These are phyloP conservation scores for Alternaria dauci DNA, from an alignment of 2,329 filamentous ascomycete species.

Conservation along the genomic window DNA sequence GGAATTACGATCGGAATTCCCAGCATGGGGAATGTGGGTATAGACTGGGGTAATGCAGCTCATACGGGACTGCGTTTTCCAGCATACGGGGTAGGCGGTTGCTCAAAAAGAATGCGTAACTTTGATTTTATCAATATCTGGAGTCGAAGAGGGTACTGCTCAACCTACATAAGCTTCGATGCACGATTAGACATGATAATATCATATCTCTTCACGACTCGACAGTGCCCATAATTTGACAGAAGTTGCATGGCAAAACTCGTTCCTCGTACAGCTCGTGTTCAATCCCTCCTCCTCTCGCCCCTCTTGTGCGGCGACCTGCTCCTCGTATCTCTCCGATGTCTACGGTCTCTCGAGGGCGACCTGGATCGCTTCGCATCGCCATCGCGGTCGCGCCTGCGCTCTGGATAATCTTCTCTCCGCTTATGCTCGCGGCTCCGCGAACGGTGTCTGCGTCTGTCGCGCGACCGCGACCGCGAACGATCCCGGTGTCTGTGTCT, in stretches of 20 bases:
- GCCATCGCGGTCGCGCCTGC: slow-evolving; percentile 29
- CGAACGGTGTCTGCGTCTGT: slow-evolving; percentile 40
- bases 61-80: neutral
- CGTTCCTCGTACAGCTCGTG: no score
- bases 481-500: slow-evolving; percentile 40
- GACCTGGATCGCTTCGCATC: slow-evolving; percentile 42
- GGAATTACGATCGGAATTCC: slow-evolving; percentile 1
- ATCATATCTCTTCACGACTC: neutral
- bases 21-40: slow-evolving; percentile 11
- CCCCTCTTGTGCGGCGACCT: slow-evolving; percentile 29
- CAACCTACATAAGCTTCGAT: neutral
- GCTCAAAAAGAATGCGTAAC: rapidly evolving
- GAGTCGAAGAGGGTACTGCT: neutral
- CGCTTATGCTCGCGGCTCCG: slow-evolving; percentile 40
- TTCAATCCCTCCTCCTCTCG: slow-evolving; percentile 23
- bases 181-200: neutral
- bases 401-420: slow-evolving; percentile 36
- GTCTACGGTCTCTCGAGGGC: slow-evolving; percentile 25
- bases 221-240: neutral
- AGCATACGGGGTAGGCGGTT: neutral
- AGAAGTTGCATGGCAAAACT: neutral
- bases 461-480: slow-evolving; percentile 36
- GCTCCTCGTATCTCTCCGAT: slow-evolving; percentile 27
- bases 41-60: slow-evolving; percentile 3
- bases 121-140: neutral